Evolutionary conservation across 73 alveolate genomes (phyloP), one percentile per base, ranked within the genome.

Genomic region (Urostyla sp.): DNA sequence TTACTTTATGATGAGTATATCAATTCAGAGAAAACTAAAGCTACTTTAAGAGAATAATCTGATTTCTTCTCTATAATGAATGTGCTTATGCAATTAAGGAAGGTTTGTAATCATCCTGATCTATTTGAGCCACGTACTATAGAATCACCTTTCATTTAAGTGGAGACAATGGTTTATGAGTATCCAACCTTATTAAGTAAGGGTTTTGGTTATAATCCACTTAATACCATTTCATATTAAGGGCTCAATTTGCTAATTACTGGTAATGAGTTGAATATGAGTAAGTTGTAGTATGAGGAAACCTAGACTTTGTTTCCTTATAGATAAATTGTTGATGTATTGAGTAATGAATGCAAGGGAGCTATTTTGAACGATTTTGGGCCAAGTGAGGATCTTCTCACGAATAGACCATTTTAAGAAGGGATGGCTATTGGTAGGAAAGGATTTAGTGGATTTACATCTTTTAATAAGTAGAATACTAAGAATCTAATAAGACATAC

Each of bases 91-190:
- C 96, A 97, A 83, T 78, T 91, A 87, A 91, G 99, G 52, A 98
- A 98, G 82, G 99, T 98, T 11, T 98, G 99, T 84, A 98, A 98
- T 78, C 99, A 98, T 76, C 99, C 99, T 26, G 99, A 97, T 67
- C 88, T 98, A 45, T 94, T 98, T 60, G 99, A 97, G 58, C 95
- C 98, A 15, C 87, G 99, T 37, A 92, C 95, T 44, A 95, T 97
- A 50, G 99, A 89, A 51, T 80, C 98, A 37, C 94, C 98, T 30
- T 87, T 92, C 90, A 28, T 60, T 77, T 73, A 73, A 63, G 61
- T 48, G 18, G 67, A 67, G 5, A 53, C 58, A 31, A 46, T 80
- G 18, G 61, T 31, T 13, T 84, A 34, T 23, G 21, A 56, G n/a
- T 60, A 18, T 31, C 53, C 88, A 23, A 30, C 56, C 1, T 58